Base-by-base conservation (phyloP, 2,329 filamentous ascomycete species). In the Colletotrichum cordylinicola region DNA sequence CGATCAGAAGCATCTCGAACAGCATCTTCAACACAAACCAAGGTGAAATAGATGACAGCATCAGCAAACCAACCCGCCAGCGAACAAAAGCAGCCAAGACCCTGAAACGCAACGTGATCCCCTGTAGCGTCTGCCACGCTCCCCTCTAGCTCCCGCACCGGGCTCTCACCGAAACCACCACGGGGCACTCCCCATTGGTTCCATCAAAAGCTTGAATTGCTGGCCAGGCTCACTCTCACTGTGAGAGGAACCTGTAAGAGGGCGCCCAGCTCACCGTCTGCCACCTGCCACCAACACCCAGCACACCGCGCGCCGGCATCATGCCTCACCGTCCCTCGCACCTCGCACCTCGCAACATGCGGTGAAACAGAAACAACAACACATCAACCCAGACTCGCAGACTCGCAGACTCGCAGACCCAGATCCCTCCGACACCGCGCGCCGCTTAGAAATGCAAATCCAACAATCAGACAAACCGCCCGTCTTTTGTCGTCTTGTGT, bases 291-390 rank as follows among this genome's bases (percentile, higher is more conserved):
- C n/a, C 61, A 27, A 64, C 8, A 2, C 33, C 33, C 61, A 37
- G 37, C 35, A 10, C n/a, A 21, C 31, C 18, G 13, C 65, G 29
- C n/a, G 65, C 65, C 43, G n/a, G 48, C 65, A 56, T 37, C 65
- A 58, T 67, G 65, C 24, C 13, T 58, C 65, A 56, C 31, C 21
- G 65, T 21, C 39, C 48, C 35, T n/a, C 33, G 21, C 24, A 52
- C n/a, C 64, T 55, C 61, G 33, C 33, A 65, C 29, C 39, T 21
- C 16, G n/a, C 29, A 70, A 74, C 43, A 74, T 74, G 71, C 71
- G 71, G 71, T 74, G 71, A 74, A 74, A 74, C 71, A 64, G 58
- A 31, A 64, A 48, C 64, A 55, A 35, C 66, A 29, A 62, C 70
- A 73, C 56, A 27, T 27, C 33, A 39, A 67, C 58, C 31, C 27